Conservation (phyloP, 2,329 filamentous ascomycete species). For the Boeremia lycopersici region DNA sequence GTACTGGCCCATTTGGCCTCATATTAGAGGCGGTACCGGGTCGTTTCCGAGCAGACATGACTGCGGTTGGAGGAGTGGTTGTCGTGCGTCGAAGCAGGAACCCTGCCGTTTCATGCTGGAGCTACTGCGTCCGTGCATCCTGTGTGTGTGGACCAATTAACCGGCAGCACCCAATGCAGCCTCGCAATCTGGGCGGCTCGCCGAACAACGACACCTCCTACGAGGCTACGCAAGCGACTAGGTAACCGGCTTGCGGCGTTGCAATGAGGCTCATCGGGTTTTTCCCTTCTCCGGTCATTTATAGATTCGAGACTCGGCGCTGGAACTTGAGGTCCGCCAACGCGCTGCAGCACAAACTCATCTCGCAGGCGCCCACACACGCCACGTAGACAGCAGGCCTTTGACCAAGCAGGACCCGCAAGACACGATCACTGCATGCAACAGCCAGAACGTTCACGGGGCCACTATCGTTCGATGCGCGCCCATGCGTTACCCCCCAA, state of each 20-base stretch:
- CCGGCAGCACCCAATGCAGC: constrained; percentile 8
- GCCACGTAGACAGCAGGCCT: not conserved
- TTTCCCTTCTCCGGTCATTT: not conserved
- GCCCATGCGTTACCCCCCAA: not conserved
- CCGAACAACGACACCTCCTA: constrained; percentile 14
- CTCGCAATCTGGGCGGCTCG: constrained; percentile 30
- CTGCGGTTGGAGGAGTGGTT: constrained; percentile 39
- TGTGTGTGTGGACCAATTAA: constrained; percentile 28
- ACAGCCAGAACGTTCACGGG: not conserved
- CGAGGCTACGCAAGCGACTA: constrained; percentile 13
- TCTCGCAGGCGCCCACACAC: not conserved
- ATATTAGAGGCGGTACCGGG: constrained; percentile 33
- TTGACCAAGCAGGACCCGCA: not conserved
- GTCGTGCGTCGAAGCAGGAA: constrained; percentile 25
- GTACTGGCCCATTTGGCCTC: constrained; percentile 43
- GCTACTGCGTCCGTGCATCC: not conserved
- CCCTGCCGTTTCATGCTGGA: constrained; percentile 34
- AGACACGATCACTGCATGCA: not conserved
- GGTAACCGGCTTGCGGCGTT: constrained; percentile 12
- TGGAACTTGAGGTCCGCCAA: not conserved
- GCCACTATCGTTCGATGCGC: not conserved
- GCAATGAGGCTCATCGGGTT: constrained; percentile 19
- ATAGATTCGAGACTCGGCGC: not conserved
- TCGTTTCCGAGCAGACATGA: constrained; percentile 19
- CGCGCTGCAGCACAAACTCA: not conserved